phyloP scores from a whole-genome alignment of 2,329 filamentous ascomycete species.

The Alternaria ethzedia region DNA sequence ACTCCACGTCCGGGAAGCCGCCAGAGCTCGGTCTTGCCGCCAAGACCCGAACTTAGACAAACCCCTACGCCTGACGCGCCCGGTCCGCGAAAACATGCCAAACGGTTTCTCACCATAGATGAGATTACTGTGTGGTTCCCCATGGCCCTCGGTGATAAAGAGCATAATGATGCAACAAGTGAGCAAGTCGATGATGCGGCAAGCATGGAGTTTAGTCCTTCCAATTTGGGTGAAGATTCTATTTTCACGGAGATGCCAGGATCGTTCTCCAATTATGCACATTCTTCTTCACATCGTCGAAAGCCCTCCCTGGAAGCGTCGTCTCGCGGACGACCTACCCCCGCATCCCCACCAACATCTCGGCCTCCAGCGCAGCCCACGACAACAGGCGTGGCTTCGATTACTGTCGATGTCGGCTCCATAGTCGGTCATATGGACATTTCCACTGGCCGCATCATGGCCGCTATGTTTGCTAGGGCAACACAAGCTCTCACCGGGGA shows the following conservation, averaged over 20 bases:
- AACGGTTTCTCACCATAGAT: constrained; percentile 46
- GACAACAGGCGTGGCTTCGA: constrained; percentile 15
- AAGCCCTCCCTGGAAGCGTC: constrained; percentile 32
- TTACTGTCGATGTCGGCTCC: constrained; percentile 45
- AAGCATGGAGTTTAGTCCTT: constrained; percentile 30
- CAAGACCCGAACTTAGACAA: constrained; percentile 2
- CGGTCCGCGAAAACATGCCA: constrained; percentile 29
- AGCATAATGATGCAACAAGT: background rate
- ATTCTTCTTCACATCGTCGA: constrained; percentile 45
- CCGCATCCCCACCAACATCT: constrained; percentile 9
- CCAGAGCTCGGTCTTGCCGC: constrained; percentile 31
- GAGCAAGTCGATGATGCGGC: constrained; percentile 20
- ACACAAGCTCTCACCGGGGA: constrained; percentile 27
- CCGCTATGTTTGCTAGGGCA: constrained; percentile 36
- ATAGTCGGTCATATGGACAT: constrained; percentile 44
- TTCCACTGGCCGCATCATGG: constrained; percentile 44
- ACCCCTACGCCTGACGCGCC: background rate
- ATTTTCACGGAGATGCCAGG: constrained; percentile 54
- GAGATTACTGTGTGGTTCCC: constrained; percentile 49
- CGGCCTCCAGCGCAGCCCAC: constrained; percentile 11
- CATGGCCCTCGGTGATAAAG: constrained; percentile 30
- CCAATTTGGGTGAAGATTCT: constrained; percentile 44
- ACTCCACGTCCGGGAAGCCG: constrained; percentile 48
- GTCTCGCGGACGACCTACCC: constrained; percentile 20
- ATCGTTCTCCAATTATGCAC: constrained; percentile 56